phyloP scores from a whole-genome alignment of 208 protist species.

The Leishmania aethiopica region DNA sequence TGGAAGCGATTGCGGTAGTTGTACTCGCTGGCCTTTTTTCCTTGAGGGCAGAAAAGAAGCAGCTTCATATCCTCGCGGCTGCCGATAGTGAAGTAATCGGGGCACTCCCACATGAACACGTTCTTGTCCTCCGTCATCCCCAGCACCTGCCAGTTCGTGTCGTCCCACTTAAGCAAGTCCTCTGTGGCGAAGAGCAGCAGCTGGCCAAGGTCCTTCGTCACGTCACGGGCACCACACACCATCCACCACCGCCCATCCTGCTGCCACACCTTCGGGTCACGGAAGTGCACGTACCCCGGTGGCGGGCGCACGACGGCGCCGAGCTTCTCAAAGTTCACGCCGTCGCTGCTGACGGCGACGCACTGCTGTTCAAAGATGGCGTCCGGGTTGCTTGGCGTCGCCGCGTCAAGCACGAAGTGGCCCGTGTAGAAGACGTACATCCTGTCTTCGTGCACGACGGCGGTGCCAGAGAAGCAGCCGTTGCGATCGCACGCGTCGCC shows the following conservation, averaged over 20 bases:
- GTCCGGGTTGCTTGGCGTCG: slow-evolving; percentile 25
- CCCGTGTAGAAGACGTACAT: slow-evolving; percentile 67
- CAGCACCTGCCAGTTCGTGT: slow-evolving; percentile 28
- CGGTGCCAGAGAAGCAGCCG: slow-evolving; percentile 61
- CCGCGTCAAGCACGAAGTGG: slow-evolving; percentile 37
- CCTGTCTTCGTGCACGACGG: slow-evolving; percentile 36
- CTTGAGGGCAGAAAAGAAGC: slow-evolving; percentile 42
- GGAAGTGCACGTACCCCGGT: slow-evolving; percentile 38
- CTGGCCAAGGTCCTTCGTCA: slow-evolving; percentile 34
- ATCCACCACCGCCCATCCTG: slow-evolving; percentile 43
- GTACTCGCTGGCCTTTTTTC: slow-evolving; percentile 22
- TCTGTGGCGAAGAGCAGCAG: slow-evolving; percentile 36
- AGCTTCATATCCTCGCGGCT: slow-evolving; percentile 1
- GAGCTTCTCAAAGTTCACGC: slow-evolving; percentile 42
- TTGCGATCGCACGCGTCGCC: slow-evolving; percentile 51
- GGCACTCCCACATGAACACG: slow-evolving; percentile 19
- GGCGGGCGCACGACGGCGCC: slow-evolving; percentile 33
- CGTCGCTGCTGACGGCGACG: slow-evolving; percentile 51
- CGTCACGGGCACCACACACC: slow-evolving; percentile 40
- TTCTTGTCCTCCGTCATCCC: slow-evolving; percentile 36
- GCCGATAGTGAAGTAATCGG: slow-evolving; percentile 15
- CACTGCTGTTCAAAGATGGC: slow-evolving; percentile 56
- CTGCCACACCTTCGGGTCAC: slow-evolving; percentile 48
- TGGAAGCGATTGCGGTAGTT: slow-evolving; percentile 43
- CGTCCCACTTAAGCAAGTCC: slow-evolving; percentile 31